Evolutionary conservation across 768 basidiomycete species (phyloP).

Genomic region (Mycena belliarum): DNA sequence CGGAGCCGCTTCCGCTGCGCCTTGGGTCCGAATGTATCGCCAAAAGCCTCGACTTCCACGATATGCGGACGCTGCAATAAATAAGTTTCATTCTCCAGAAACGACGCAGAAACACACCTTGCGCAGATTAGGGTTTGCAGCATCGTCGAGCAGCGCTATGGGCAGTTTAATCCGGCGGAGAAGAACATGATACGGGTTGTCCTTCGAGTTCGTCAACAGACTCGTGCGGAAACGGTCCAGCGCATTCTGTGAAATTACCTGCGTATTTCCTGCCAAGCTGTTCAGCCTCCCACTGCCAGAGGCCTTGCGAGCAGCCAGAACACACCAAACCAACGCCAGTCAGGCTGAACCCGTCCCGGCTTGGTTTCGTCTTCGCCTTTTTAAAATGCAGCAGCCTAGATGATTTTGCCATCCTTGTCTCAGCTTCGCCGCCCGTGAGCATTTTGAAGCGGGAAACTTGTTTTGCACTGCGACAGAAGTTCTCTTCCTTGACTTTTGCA

Average conservation of each 20-base stretch:
- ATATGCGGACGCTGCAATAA: slow-evolving; percentile 78
- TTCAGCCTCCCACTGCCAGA: slow-evolving; percentile 5
- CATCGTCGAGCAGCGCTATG: slow-evolving; percentile 93
- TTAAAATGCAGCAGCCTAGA: slow-evolving; percentile 93
- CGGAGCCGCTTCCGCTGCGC: slow-evolving; percentile 90
- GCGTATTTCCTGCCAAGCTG: slow-evolving; percentile 77
- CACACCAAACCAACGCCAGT: slow-evolving; percentile 96
- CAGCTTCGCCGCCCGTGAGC: slow-evolving; percentile 90
- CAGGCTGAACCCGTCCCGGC: slow-evolving; percentile 91
- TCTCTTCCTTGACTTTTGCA: slow-evolving; percentile 86
- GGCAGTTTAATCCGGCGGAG: slow-evolving; percentile 93
- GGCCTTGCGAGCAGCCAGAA: slow-evolving; percentile 13
- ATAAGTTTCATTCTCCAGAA: background rate
- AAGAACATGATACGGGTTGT: slow-evolving; percentile 96
- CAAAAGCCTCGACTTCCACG: slow-evolving; percentile 93
- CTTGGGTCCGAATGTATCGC: slow-evolving; percentile 94
- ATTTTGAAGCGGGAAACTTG: slow-evolving; percentile 83
- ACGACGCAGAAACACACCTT: slow-evolving; percentile 52
- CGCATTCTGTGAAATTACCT: slow-evolving; percentile 95
- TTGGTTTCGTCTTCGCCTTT: slow-evolving; percentile 91
- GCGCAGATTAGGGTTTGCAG: slow-evolving; percentile 73
- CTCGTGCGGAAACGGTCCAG: slow-evolving; percentile 95
- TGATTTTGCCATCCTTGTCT: slow-evolving; percentile 89
- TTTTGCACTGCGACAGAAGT: slow-evolving; percentile 98
- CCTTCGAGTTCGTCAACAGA: slow-evolving; percentile 75